phyloP scores from a whole-genome alignment of 148 eudicot genomes.

The Camellia lanceoleosa region DNA sequence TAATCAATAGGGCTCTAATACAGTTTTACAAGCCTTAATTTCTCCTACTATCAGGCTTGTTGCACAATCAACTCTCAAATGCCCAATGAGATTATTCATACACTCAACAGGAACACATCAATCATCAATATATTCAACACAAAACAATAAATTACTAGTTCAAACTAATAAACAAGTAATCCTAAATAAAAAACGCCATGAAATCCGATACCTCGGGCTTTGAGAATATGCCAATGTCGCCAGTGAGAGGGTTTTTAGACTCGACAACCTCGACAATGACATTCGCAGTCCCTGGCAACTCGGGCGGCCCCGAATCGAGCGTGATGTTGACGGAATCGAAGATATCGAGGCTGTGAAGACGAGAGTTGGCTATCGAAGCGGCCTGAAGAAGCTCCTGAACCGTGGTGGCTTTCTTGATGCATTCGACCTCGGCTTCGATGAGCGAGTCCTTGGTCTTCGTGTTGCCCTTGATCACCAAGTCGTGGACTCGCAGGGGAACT shows the following conservation, averaged over 20 bases:
- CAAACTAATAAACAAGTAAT: background rate
- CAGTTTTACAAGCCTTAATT: background rate
- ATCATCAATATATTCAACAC: background rate
- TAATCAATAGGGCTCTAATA: background rate
- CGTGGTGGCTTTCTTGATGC: slow-evolving; percentile 40
- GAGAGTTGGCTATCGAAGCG: slow-evolving; percentile 41
- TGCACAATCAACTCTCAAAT: background rate
- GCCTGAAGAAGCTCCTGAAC: slow-evolving; percentile 74
- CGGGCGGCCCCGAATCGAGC: slow-evolving; percentile 75
- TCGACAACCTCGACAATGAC: slow-evolving; percentile 69
- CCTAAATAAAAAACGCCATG: background rate
- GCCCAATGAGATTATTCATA: background rate
- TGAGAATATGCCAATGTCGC: slow-evolving; percentile 61
- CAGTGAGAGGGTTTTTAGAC: slow-evolving; percentile 48
- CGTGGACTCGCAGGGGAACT: slow-evolving; percentile 68
- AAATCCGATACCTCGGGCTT: slow-evolving; percentile 64
- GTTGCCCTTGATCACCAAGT: slow-evolving; percentile 76
- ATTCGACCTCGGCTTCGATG: slow-evolving; percentile 62
- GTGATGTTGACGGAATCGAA: slow-evolving; percentile 70
- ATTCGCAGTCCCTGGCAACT: slow-evolving; percentile 71
- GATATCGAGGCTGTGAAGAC: slow-evolving; percentile 49
- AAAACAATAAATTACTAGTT: background rate
- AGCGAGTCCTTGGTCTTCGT: slow-evolving; percentile 58
- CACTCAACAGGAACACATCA: background rate
- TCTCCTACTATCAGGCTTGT: background rate